These are phyloP conservation scores for Trebouxia sp. DNA, from an alignment of 139 green algal genomes.

Conservation along the genomic window DNA sequence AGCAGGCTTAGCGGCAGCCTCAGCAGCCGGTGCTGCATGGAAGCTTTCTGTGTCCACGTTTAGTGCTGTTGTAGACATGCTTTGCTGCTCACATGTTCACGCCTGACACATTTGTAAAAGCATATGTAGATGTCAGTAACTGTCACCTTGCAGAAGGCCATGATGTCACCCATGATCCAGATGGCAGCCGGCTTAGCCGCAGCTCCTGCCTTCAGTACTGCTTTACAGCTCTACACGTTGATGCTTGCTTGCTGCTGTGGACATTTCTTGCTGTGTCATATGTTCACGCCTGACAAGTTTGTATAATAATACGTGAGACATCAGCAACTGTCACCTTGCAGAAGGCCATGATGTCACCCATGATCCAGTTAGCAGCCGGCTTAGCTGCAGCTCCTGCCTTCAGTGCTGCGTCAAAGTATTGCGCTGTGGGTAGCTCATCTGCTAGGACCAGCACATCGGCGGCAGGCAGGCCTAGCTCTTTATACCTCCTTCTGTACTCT, in stretches of 20 bases:
- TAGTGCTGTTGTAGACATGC: too few species aligned
- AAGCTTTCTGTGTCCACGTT: conserved; percentile 73
- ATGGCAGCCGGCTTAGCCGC: conserved; percentile 86
- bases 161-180: conserved; percentile 95
- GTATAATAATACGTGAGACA: too few species aligned
- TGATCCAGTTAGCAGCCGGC: conserved; percentile 92
- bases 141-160: conserved; percentile 77
- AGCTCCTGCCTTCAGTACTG: conserved; percentile 62
- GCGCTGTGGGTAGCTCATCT: conserved; percentile 74
- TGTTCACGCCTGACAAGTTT: too few species aligned
- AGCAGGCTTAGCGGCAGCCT: conserved; percentile 73
- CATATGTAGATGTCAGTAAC: too few species aligned
- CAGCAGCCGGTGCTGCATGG: conserved; percentile 66
- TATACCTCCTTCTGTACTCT: conserved; percentile 67
- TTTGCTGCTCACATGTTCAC: too few species aligned
- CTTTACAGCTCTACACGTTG: conserved; percentile 76
- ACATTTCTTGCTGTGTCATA: too few species aligned
- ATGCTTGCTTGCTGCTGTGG: too few species aligned
- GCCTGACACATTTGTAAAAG: too few species aligned
- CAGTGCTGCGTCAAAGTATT: conserved; percentile 80
- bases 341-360: conserved; percentile 87
- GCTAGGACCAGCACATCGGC: conserved; percentile 81
- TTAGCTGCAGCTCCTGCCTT: conserved; percentile 73
- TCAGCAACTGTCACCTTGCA: conserved; percentile 76
- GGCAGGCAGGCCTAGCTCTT: conserved; percentile 69